These are phyloP conservation scores for Globisporangium heterothallicum DNA, from an alignment of 352 stramenopile species.

Conservation along the genomic window DNA sequence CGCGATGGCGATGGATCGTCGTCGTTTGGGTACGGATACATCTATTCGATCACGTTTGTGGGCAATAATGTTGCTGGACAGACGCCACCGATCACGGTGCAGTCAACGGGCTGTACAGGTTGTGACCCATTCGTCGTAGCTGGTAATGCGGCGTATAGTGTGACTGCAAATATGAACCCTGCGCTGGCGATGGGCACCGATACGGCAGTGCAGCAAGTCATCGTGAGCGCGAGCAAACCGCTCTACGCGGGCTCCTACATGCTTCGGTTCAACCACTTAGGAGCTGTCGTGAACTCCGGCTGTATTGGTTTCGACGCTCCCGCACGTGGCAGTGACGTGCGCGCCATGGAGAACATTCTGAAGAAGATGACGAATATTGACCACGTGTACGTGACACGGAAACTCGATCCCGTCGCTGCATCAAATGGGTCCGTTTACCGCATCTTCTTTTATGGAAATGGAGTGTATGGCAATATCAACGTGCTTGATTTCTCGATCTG, in stretches of 20 bases:
- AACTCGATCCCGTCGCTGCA: conserved; percentile 20
- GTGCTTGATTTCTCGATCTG: conserved; percentile 25
- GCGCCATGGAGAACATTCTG: conserved; percentile 50
- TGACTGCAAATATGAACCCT: conserved; percentile 30
- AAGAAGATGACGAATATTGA: conserved; percentile 66
- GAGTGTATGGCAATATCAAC: conserved; percentile 31
- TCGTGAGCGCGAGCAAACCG: conserved; percentile 46
- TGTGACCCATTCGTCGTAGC: conserved; percentile 40
- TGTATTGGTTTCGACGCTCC: conserved; percentile 67
- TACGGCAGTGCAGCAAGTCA: conserved; percentile 61
- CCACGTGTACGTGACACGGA: conserved; percentile 63
- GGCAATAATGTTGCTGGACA: conserved; percentile 66
- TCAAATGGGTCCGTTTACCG: conserved; percentile 62
- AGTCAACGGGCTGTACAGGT: conserved; percentile 5
- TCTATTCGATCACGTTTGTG: conserved; percentile 75
- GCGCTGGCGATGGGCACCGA: conserved; percentile 65
- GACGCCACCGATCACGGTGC: conserved; percentile 29
- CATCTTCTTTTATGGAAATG: conserved; percentile 77
- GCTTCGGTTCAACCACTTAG: conserved; percentile 42
- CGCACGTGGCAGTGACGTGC: conserved; percentile 27
- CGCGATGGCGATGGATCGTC: conserved; percentile 57
- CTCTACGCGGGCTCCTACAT: conserved; percentile 53
- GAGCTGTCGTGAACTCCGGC: conserved; percentile 19
- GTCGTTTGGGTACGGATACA: conserved; percentile 55
- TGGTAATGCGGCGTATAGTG: conserved; percentile 24